Base-by-base conservation (phyloP, 495 filamentous ascomycete species). In the Penicillium maclennaniae region DNA sequence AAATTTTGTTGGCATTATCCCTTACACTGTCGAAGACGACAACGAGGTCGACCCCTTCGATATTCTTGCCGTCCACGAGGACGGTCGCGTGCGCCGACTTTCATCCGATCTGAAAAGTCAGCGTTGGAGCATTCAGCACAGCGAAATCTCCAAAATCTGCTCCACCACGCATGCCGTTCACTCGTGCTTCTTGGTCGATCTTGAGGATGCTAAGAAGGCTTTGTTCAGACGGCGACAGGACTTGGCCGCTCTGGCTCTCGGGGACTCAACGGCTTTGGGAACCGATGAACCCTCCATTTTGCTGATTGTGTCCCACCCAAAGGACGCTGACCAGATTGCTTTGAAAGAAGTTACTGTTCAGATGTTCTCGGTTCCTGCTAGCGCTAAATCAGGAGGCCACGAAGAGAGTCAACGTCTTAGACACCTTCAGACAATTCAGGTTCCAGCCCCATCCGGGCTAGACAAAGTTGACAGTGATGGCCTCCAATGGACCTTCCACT, bases 31-130 rank as follows among this genome's bases (percentile, higher is more conserved):
- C 16, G 61, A 55, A 4, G 55, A 60, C 12, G 59, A 68, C 6
- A 55, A 53, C 7, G 57, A 69, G 17, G 56, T 58, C 0, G 61
- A 67, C 8, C 47, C 65, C 2, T 74, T 75, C 19, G 71, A 78
- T 49, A 60, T 81, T n/a, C 42, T 81, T 4, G 65, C 69, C 19
- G 71, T 79, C n/a, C 75, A 81, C 47, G 50, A 71, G 44, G 68
- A 77, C 55, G 70, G 78, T 15, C 67, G 62, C 28, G 60, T 75
- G 27, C 69, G 75, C 27, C 61, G 73, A 37, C 55, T 78, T 43
- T 65, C 74, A 7, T 58, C 73, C 0, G 69, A 75, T 40, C 48
- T 78, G 28, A 63, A 69, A 47, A 70, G 64, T 28, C 69, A 76
- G 46, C 66, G 63, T 40, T 76, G 73, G 72, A 74, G 64, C 43